These are phyloP conservation scores for Pichia gijzeniarum DNA, from an alignment of 805 yeast genomes.

Conservation along the genomic window DNA sequence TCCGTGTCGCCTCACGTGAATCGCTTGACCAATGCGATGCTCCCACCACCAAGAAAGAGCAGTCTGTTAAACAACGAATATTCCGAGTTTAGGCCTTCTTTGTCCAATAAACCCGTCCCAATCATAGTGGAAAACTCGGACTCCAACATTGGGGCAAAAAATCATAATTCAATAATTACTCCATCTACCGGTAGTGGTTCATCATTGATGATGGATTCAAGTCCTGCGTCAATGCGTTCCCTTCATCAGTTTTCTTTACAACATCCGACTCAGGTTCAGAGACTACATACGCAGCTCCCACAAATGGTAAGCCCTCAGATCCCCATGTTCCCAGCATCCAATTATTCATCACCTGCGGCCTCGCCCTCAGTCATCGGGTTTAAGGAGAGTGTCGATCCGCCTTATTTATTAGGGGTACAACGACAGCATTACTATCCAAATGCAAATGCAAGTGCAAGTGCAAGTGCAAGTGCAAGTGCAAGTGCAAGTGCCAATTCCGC, in stretches of 20 bases:
- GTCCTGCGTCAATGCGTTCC: background rate
- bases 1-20: constrained; percentile 8
- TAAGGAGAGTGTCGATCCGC: background rate
- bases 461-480: too few relatives aligned
- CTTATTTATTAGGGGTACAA: background rate
- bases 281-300: constrained; percentile 6
- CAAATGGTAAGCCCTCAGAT: constrained; percentile 3
- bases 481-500: too few relatives aligned
- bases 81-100: constrained; percentile 26
- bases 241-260: background rate
- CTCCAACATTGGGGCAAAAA: background rate
- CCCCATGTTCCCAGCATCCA: background rate
- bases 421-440: background rate
- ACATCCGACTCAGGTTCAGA: constrained; percentile 1
- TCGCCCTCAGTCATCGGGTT: constrained; percentile 1
- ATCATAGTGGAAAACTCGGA: constrained; percentile 21
- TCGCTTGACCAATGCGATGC: constrained; percentile 5
- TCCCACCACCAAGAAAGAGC: constrained; percentile 29
- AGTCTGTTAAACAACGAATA: constrained; percentile 11
- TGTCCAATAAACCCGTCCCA: constrained; percentile 28
- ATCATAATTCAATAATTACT: constrained; percentile 1
- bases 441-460: too few relatives aligned
- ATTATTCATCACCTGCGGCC: constrained; percentile 2
- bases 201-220: constrained; percentile 3
- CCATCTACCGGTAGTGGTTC: constrained; percentile 5